phyloP scores from a whole-genome alignment of 2,329 filamentous ascomycete species.

The Coniochaeta sp. region DNA sequence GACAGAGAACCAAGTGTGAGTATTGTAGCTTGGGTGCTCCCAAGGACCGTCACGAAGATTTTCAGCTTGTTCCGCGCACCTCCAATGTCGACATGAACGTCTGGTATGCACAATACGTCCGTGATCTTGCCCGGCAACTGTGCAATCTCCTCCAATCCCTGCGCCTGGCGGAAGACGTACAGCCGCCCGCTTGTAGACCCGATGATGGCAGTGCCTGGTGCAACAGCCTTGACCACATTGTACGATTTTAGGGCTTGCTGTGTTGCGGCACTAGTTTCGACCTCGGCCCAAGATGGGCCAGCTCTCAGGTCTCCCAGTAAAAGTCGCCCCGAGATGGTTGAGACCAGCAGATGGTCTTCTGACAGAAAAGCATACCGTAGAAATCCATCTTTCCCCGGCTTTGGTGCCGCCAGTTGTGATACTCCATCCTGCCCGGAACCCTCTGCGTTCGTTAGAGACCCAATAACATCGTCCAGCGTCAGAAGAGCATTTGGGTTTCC shows the following conservation, averaged over 20 bases:
- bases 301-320: conserved; percentile 34
- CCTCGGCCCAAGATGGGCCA: conserved; percentile 33
- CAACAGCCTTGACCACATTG: conserved; percentile 35
- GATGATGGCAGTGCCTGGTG: conserved; percentile 31
- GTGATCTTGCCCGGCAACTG: conserved; percentile 40
- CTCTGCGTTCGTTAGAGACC: conserved; percentile 9
- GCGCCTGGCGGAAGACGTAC: conserved; percentile 30
- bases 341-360: conserved; percentile 42
- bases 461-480: conserved; percentile 18
- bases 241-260: conserved; percentile 34
- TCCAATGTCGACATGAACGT: neutral
- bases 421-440: conserved; percentile 12
- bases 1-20: conserved; percentile 27
- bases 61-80: neutral
- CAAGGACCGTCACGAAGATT: conserved; percentile 39
- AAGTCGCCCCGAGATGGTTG: conserved; percentile 53
- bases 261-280: conserved; percentile 25
- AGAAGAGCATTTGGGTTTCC: neutral
- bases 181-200: conserved; percentile 41
- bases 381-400: conserved; percentile 35
- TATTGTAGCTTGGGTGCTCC: conserved; percentile 32
- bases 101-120: conserved; percentile 37
- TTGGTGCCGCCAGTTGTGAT: conserved; percentile 17
- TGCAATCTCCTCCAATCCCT: conserved; percentile 24
- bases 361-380: conserved; percentile 58